Percentiles rank a stretch among this genome's conserved stretches.
These are phyloP conservation scores for Cytospora schulzeri DNA, from an alignment of 2,329 filamentous ascomycete species.

Conservation along the genomic window DNA sequence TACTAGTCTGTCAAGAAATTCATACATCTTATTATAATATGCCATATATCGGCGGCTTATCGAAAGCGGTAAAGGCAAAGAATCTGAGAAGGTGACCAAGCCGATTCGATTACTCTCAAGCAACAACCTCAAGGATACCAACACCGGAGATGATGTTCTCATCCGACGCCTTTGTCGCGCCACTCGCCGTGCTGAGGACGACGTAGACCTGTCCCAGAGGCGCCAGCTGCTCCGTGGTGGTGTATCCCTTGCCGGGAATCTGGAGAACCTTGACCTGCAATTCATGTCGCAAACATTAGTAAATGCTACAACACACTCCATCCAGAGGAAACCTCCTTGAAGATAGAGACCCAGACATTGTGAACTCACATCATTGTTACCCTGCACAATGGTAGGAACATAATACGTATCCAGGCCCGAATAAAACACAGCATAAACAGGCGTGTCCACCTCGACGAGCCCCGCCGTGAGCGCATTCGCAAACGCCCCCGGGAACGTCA, in stretches of 20 bases:
- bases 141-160: conserved; percentile 43
- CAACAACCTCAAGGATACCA: conserved; percentile 38
- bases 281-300: neutral
- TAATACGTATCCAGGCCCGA: conserved; percentile 35
- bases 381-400: conserved; percentile 23
- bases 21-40: neutral
- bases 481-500: conserved; percentile 32
- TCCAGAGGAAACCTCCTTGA: neutral
- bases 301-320: neutral
- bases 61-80: neutral
- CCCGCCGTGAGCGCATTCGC: conserved; percentile 28
- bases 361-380: conserved; percentile 27
- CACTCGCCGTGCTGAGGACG: conserved; percentile 42
- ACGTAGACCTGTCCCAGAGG: conserved; percentile 43
- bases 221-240: conserved; percentile 20
- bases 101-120: neutral
- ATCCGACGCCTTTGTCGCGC: conserved; percentile 36
- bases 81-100: too few relatives aligned
- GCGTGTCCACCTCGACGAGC: conserved; percentile 19
- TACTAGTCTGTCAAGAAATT: too few relatives aligned
- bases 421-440: conserved; percentile 34
- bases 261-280: conserved; percentile 24
- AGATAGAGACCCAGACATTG: neutral
- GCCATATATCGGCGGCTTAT: neutral
- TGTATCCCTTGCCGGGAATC: conserved; percentile 26